phyloP scores from a whole-genome alignment of 768 basidiomycete genomes.

The Lactifluus subvellereus region DNA sequence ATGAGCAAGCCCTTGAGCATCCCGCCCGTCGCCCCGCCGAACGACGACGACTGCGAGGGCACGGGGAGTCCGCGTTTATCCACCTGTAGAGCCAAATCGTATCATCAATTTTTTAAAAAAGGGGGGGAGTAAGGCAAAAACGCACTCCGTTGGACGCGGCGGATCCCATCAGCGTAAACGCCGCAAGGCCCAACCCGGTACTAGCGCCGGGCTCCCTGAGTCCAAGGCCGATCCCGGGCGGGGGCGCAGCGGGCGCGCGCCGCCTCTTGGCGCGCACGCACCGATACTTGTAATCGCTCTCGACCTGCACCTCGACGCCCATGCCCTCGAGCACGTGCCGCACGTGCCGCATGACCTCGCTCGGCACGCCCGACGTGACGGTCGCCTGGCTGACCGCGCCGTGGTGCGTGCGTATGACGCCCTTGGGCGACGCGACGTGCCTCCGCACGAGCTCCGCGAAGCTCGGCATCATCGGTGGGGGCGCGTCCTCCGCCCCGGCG shows the following conservation, averaged over 20 bases:
- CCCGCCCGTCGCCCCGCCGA: slow-evolving; percentile 55
- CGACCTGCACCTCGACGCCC: slow-evolving; percentile 84
- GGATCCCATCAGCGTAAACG: slow-evolving; percentile 71
- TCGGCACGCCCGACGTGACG: slow-evolving; percentile 77
- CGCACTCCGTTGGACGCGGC: slow-evolving; percentile 84
- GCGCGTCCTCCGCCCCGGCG: slow-evolving; percentile 6
- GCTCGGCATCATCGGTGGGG: slow-evolving; percentile 4
- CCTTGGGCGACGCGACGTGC: slow-evolving; percentile 34
- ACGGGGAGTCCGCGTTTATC: slow-evolving; percentile 86
- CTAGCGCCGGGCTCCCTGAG: slow-evolving; percentile 36
- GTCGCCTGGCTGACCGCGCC: slow-evolving; percentile 90
- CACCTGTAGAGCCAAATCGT: slow-evolving; percentile 43
- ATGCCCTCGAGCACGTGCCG: slow-evolving; percentile 74
- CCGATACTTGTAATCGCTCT: slow-evolving; percentile 87
- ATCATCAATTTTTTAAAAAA: not conserved
- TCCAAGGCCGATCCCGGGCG: slow-evolving; percentile 35
- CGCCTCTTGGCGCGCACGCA: slow-evolving; percentile 75
- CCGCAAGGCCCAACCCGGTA: slow-evolving; percentile 51
- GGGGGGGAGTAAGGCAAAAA: slow-evolving; percentile 21
- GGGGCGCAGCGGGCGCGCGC: slow-evolving; percentile 26
- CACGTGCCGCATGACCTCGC: slow-evolving; percentile 85
- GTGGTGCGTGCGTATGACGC: slow-evolving; percentile 74
- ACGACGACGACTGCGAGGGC: slow-evolving; percentile 67
- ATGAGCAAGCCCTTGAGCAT: slow-evolving; percentile 87
- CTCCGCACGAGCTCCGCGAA: slow-evolving; percentile 31